Evolutionary conservation across 225 moss, liverwort and hornwort species (phyloP).

Genomic region (Marchantia polymorpha): DNA sequence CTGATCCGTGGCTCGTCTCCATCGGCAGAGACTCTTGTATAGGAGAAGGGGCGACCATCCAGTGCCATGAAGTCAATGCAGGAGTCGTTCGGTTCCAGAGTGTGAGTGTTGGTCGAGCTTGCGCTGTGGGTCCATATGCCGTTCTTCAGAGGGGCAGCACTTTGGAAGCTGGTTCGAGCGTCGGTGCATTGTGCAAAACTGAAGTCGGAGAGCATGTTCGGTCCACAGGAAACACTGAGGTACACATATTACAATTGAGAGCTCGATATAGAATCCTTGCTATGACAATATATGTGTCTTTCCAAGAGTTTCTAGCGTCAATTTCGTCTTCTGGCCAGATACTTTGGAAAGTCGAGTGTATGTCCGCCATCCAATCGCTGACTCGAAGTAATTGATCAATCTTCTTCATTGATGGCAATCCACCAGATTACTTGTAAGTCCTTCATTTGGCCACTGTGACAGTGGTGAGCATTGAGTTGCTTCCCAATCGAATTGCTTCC

Average conservation of each 20-base stretch:
- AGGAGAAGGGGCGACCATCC: constrained; percentile 40
- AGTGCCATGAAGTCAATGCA: constrained; percentile 43
- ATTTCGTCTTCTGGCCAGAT: too few species aligned
- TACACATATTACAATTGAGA: not conserved
- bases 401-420: too few species aligned
- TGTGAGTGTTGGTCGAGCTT: constrained; percentile 30
- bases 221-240: not conserved
- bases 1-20: constrained; percentile 37
- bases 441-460: too few species aligned
- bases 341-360: too few species aligned
- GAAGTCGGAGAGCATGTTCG: constrained; percentile 20
- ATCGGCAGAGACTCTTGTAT: constrained; percentile 31
- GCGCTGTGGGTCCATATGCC: constrained; percentile 34
- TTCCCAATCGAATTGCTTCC: too few species aligned
- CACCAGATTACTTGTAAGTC: too few species aligned
- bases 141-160: constrained; percentile 32
- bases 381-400: too few species aligned
- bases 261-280: not conserved
- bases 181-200: constrained; percentile 32
- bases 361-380: too few species aligned
- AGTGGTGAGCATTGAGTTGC: too few species aligned
- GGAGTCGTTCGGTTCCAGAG: constrained; percentile 32
- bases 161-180: constrained; percentile 31
- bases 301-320: too few species aligned
- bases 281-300: not conserved